A percentile compares a stretch with the other conserved stretches of the same genome.
Evolutionary conservation across 2,329 filamentous ascomycete species (phyloP).

Genomic region (Lecanicillium sp.): DNA sequence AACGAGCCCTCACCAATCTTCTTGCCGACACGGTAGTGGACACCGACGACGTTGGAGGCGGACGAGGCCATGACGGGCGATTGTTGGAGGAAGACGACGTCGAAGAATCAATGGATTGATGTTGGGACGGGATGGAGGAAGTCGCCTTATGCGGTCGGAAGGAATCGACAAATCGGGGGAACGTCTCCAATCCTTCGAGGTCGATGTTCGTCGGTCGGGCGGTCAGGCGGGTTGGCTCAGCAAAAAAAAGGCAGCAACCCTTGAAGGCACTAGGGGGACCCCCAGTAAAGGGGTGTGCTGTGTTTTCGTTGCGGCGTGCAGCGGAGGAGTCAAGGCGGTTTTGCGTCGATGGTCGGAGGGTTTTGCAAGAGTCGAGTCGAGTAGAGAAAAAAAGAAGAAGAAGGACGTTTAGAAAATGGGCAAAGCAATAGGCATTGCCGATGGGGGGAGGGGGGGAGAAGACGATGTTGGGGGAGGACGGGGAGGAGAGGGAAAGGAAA

Average conservation of each 20-base stretch:
- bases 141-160: constrained; percentile 1
- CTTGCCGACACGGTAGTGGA: constrained; percentile 98
- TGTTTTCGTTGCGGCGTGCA: background rate
- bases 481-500: background rate
- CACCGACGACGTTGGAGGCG: constrained; percentile 94
- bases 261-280: constrained; percentile 5
- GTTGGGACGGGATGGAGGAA: background rate
- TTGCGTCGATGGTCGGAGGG: background rate
- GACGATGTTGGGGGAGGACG: too few relatives aligned
- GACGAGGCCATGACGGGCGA: constrained; percentile 66
- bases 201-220: background rate
- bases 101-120: background rate
- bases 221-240: background rate
- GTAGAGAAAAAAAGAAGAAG: too few relatives aligned
- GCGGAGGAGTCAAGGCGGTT: background rate
- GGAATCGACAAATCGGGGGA: too few relatives aligned
- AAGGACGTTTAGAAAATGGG: constrained; percentile 1
- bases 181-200: too few relatives aligned
- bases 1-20: constrained; percentile 99
- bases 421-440: constrained; percentile 5
- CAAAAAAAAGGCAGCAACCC: background rate
- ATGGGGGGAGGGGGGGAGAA: background rate
- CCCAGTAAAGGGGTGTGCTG: constrained; percentile 9
- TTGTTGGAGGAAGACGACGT: background rate
- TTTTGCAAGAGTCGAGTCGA: too few relatives aligned